phyloP scores from a whole-genome alignment of 2,329 filamentous ascomycete genomes.

The Aaosphaeria pasadenensis region DNA sequence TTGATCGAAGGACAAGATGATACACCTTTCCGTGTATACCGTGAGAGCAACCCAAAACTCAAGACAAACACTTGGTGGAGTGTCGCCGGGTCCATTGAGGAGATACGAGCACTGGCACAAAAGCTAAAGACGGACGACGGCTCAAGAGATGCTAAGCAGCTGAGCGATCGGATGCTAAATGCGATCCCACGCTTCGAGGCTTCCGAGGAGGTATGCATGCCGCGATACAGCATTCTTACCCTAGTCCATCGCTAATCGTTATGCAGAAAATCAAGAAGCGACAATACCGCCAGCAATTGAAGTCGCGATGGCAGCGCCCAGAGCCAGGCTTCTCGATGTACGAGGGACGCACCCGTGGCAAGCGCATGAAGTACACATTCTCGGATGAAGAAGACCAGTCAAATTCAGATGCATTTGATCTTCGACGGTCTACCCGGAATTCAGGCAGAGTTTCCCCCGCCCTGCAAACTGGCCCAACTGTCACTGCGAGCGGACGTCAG shows the following conservation, averaged over 20 bases:
- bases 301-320: constrained; percentile 81
- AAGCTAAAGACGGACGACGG: constrained; percentile 76
- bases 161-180: constrained; percentile 72
- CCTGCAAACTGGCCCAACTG: constrained; percentile 61
- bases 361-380: constrained; percentile 94
- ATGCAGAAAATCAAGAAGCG: constrained; percentile 41
- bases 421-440: constrained; percentile 63
- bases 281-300: constrained; percentile 87
- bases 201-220: constrained; percentile 70
- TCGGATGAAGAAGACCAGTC: constrained; percentile 86
- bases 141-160: constrained; percentile 73
- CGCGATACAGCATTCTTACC: background rate
- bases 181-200: constrained; percentile 90
- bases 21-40: constrained; percentile 88
- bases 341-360: constrained; percentile 92
- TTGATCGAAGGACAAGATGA: constrained; percentile 92
- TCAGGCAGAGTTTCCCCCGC: constrained; percentile 71
- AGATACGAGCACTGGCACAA: constrained; percentile 70
- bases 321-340: constrained; percentile 91
- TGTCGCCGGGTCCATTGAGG: constrained; percentile 85
- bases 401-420: constrained; percentile 67
- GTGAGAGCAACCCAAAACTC: constrained; percentile 81
- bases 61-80: constrained; percentile 86
- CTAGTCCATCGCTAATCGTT: background rate
- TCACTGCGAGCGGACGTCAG: constrained; percentile 85